Evolutionary conservation across 352 stramenopile genomes (phyloP), one percentile per base, ranked within the genome.

Genomic region (Globisporangium rhizosaccharum): DNA sequence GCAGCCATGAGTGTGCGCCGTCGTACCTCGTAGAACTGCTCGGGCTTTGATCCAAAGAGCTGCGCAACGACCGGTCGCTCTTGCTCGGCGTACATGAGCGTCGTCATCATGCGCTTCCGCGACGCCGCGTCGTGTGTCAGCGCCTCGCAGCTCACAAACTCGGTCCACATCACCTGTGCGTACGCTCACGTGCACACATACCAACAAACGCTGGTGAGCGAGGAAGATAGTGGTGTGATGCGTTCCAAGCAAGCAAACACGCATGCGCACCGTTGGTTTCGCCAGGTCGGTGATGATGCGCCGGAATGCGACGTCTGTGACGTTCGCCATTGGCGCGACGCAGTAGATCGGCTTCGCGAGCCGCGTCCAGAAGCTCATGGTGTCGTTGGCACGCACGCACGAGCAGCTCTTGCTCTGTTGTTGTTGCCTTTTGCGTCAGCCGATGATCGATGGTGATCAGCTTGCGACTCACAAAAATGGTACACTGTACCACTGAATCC

Each of bases 91-190:
- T 89, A 93, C 69, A 79, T 73, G 10, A 94, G 76, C 42, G 80
- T 85, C 18, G 79, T 82, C 74, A 88, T 85, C 82, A 93, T 93
- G 57, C 80, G 80, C 51, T 71, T 61, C 15, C 82, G 70, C 18
- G 84, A 90, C 17, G 67, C 67, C 1, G 63, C 44, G 55, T 90
- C 75, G 57, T 89, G 71, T 26, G 78, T 84, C 28, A 94, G 71
- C 46, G 82, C 84, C 67, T 93, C 84, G 57, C 84, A 93, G 66
- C 84, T 94, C 42, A 92, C 84, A 39, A 94, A 94, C 56, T 94
- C 84, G 14, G 82, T 94, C 82, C 84, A 94, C 76, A 88, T 88
- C 50, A 87, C 65, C 71, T 74, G 56, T n/a, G 17, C 41, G 15
- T 9, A 30, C 49, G 11, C 37, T 37, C 23, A 30, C 23, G 23